Evolutionary conservation across 2,329 filamentous ascomycete species (phyloP), one percentile per base, ranked within the genome.

Genomic region (Verticillium dahliae): DNA sequence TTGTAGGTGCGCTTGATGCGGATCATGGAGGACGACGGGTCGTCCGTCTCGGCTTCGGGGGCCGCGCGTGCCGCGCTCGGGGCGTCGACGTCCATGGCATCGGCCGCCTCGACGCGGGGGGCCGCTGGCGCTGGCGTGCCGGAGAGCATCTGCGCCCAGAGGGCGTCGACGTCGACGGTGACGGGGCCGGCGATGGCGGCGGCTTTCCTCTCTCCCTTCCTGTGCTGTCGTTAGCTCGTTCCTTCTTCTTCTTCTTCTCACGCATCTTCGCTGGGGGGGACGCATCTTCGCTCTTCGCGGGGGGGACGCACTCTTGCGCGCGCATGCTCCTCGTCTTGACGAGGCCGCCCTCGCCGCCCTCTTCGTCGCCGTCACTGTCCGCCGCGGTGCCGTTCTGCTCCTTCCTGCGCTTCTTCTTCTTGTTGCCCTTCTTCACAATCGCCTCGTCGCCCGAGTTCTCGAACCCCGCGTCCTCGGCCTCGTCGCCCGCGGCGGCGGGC

Each of bases 241-340:
- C 18, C 18, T 22, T 22, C 18, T 22, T 22, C 18, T 22, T 22
- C 18, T 22, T 22, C 18, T 22, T 22, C 18, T 22, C 18, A 22
- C 18, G 18, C 18, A 22, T 22, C 18, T 22, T 22, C 18, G 18
- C 18, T 22, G 18, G 18, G 18, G 18, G 18, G 18, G 18, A 22
- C 18, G 18, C 18, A 22, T 22, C 18, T 22, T 22, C 18, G 18
- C 18, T 22, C 18, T 22, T 22, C 18, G 18, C 18, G 18, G 18
- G 18, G n/a, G 38, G 6, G n/a, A 71, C 81, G 63, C 76, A 85
- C 83, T 90, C 88, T 56, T 78, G 79, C 18, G 87, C 87, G 63
- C 88, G 81, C 75, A 90, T 89, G 58, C 87, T 83, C 62, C 90
- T 81, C 57, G 90, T 92, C 78, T 90, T 91, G 73, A 92, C 79